phyloP scores from a whole-genome alignment of 495 filamentous ascomycete species.

The Trichoderma reesei region DNA sequence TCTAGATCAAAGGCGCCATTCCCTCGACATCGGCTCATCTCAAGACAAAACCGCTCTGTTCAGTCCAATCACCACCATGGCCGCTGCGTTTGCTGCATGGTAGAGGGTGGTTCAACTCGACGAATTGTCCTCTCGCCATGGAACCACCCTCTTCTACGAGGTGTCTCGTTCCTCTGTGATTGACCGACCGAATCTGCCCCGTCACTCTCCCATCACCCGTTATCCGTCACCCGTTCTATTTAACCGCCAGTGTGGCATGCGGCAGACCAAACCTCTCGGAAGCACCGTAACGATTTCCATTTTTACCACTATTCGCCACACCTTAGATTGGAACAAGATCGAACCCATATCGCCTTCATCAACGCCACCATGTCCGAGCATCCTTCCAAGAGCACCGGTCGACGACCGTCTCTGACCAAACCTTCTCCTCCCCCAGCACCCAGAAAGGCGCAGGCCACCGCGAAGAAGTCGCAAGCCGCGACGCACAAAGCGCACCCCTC shows the following conservation, averaged over 20 bases:
- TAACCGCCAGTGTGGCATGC: not conserved
- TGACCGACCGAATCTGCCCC: not conserved
- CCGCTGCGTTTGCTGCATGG: conserved; percentile 32
- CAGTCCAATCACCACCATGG: conserved; percentile 26
- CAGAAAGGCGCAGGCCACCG: conserved; percentile 14
- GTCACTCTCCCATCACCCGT: no score
- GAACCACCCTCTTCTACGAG: conserved; percentile 40
- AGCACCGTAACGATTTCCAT: not conserved
- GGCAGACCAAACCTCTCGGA: not conserved
- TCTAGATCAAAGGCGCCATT: conserved; percentile 10
- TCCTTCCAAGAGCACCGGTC: not conserved
- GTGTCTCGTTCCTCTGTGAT: conserved; percentile 12
- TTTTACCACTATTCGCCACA: not conserved
- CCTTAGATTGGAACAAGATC: not conserved
- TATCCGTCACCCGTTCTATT: not conserved
- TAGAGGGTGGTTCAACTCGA: conserved; percentile 38
- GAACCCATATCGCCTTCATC: not conserved
- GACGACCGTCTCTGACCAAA: conserved; percentile 22
- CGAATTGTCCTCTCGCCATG: conserved; percentile 36
- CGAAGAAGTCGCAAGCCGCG: conserved; percentile 17
- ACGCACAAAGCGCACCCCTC: not conserved
- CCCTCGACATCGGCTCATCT: conserved; percentile 12
- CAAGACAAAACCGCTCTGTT: not conserved
- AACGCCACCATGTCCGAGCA: not conserved
- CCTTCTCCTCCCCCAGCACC: conserved; percentile 20